These are phyloP conservation scores for Chlorella sp. DNA, from an alignment of 139 green algal genomes.

Conservation along the genomic window DNA sequence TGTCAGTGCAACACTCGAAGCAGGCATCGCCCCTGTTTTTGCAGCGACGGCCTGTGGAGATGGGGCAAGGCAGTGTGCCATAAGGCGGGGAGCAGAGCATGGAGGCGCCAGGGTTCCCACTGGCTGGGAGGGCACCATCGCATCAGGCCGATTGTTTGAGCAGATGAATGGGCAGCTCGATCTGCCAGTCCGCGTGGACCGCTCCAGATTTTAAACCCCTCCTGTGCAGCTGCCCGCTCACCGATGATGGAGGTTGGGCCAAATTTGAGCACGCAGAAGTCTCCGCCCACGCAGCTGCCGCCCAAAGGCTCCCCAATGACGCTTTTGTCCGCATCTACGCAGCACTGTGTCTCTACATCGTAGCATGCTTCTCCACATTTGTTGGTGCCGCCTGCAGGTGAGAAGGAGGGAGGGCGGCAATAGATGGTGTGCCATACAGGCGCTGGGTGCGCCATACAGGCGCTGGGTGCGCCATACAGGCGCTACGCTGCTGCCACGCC, in stretches of 20 bases:
- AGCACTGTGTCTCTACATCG: neutral
- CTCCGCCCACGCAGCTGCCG: neutral
- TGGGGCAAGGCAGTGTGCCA: neutral
- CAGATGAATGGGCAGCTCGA: neutral
- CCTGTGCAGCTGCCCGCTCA: too few species aligned
- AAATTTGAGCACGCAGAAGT: neutral
- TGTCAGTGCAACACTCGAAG: neutral
- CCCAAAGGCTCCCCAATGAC: neutral
- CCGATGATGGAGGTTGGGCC: neutral
- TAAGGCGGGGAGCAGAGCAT: neutral
- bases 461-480: too few species aligned
- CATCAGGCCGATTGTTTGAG: neutral
- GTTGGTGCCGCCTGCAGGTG: neutral
- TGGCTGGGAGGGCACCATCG: neutral
- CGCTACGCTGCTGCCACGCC: too few species aligned
- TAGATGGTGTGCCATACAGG: too few species aligned
- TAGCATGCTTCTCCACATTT: neutral
- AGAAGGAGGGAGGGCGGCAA: too few species aligned
- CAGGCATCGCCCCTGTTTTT: neutral
- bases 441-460: too few species aligned
- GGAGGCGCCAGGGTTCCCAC: neutral
- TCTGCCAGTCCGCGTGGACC: too few species aligned
- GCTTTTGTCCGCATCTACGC: neutral
- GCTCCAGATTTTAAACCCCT: too few species aligned
- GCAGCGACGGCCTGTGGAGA: conserved; percentile 5